Base-by-base conservation (phyloP, 2,329 filamentous ascomycete genomes). In the Alternaria conjuncta region DNA sequence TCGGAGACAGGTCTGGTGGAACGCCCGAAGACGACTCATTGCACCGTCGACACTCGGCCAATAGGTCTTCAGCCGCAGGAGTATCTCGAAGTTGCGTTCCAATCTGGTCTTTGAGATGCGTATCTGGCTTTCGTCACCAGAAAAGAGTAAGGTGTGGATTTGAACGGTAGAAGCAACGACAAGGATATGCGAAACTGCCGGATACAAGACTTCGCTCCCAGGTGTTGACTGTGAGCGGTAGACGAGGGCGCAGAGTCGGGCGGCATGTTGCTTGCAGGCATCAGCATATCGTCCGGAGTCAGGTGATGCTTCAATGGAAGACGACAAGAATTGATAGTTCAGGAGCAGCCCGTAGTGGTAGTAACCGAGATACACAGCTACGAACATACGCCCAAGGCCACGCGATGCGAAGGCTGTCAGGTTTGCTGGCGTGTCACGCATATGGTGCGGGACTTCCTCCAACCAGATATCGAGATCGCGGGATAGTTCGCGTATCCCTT, bases 21-120 rank as follows among this genome's bases (percentile, higher is more conserved):
- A 73, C 28, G 71, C 71, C 46, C 69, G 65, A 18, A 73, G 54
- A 53, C 71, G 71, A 44, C 71, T 71, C 71, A 73, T 71, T 13
- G 71, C 71, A 36, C 71, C 61, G 44, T 73, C 71, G 10, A 71
- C 71, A 46, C 71, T 73, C 5, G 69, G 63, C 71, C 71, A 73
- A 53, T 71, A 71, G 25, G 68, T 67, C 20, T 70, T 66, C 51
- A 73, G 41, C 2, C 65, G 64, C 44, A 73, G 45, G 18, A 73
- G 50, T 9, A 73, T 71, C 45, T 71, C 69, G 53, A 73, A 73
- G 28, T 73, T 73, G 25, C 69, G 71, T 60, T 73, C 71, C 7
- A 73, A 64, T 32, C 71, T 69, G 10, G 63, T 60, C 47, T 71
- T 73, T 2, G 69, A 70, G 20, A 71, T 57, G 21, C 71, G 62